Percentiles rank a stretch among this genome's conserved stretches.
Evolutionary conservation across 78 protist genomes (phyloP).

Genomic region (Chrysochromulina parva): DNA sequence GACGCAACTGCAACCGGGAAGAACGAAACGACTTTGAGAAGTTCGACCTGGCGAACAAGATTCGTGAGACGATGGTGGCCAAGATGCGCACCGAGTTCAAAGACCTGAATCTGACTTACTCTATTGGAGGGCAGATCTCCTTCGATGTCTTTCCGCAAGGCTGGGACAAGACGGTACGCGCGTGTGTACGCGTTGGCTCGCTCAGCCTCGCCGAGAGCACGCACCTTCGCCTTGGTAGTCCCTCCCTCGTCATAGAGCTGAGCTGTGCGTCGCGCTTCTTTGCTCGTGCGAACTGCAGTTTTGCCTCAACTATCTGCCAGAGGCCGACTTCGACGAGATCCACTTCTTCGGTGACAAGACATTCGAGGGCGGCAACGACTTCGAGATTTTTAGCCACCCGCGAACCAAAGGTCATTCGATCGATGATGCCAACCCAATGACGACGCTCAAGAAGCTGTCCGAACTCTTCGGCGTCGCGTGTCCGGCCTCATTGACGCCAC

Average conservation of each 20-base stretch:
- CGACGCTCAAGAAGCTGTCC: background rate
- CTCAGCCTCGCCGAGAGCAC: background rate
- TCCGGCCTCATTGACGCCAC: background rate
- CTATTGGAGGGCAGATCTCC: slow-evolving; percentile 98
- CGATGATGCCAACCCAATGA: slow-evolving; percentile 4
- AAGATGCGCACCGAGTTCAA: slow-evolving; percentile 73
- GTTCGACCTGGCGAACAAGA: slow-evolving; percentile 13
- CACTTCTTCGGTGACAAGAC: slow-evolving; percentile 99
- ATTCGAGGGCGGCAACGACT: slow-evolving; percentile 97
- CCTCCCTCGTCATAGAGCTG: too few species aligned
- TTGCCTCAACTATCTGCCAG: background rate
- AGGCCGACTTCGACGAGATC: slow-evolving; percentile 75
- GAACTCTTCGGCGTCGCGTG: background rate
- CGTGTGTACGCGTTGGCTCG: background rate
- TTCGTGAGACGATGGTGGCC: slow-evolving; percentile 82
- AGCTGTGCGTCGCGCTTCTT: background rate
- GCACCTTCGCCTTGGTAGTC: background rate
- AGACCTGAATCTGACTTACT: slow-evolving; percentile 67
- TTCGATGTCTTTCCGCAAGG: slow-evolving; percentile 97
- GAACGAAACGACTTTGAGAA: slow-evolving; percentile 93
- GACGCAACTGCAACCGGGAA: slow-evolving; percentile 93
- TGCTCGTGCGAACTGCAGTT: background rate
- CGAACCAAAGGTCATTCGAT: slow-evolving; percentile 77
- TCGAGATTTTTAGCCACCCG: slow-evolving; percentile 88
- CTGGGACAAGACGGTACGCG: slow-evolving; percentile 52